Evolutionary conservation across 2,329 filamentous ascomycete species (phyloP), one percentile per base, ranked within the genome.

Genomic region (Periconia digitata): DNA sequence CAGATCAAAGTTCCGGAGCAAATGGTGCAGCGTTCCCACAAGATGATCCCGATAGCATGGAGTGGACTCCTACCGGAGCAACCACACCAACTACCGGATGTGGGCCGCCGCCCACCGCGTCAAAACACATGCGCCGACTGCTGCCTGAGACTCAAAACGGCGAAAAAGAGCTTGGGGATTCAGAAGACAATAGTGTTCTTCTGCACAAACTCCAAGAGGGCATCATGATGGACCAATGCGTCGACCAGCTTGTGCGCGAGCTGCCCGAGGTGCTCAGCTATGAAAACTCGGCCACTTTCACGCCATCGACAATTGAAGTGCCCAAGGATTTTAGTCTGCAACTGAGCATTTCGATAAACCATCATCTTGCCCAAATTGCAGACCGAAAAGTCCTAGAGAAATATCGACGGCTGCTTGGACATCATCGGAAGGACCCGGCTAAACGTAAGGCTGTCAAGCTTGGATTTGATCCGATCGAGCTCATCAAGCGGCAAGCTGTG

Each of bases 401-500:
- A 46, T 71, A 70, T 49, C 58, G 67, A 41, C 58, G 66, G n/a
- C 53, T 71, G 35, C 54, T 71, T n/a, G 68, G 68, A 2, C 8
- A 32, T n/a, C 61, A 71, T 43, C 59, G 64, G 29, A 69, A 66
- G 44, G 63, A 68, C 35, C 48, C 57, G 15, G 46, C 56, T 2
- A 70, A 70, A 49, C 58, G 62, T 8, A 70, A 64, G 46, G 45
- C 59, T 20, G 39, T 67, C 12, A 70, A 61, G 34, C 61, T 71
- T 29, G 70, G 70, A 0, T 73, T 73, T 44, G 69, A 73, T 44
- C 69, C 70, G 16, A 59, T 68, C 29, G 68, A 73, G 18, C 46
- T 73, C 37, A 71, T 73, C 43, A 70, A 65, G 39, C 71, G 70
- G 40, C 68, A 71, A 59, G 70, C 70, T 29, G 63, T 73, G 8